Evolutionary conservation across 768 basidiomycete species (phyloP), one percentile per base, ranked within the genome.

Genomic region (Lentinula guzmanii): DNA sequence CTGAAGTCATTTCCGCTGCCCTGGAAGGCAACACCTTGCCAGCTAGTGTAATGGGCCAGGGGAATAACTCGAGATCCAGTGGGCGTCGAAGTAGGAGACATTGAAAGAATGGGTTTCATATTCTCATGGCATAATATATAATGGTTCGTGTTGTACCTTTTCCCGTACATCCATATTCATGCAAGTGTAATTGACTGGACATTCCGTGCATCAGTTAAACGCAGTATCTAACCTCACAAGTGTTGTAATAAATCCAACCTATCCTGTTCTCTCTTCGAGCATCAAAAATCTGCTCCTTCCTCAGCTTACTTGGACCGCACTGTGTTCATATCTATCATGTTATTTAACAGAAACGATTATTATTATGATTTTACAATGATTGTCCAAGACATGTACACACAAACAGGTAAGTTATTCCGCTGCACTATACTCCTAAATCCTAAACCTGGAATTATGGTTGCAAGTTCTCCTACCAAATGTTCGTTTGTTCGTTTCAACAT

Each of bases 1-100:
- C 94, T 37, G 95, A 97, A 66, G 83, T 96, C 61, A 94, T 97
- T 66, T 83, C 91, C 24, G 91, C 92, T 52, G 93, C 94, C 7
- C 74, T 97, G 66, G 95, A 94, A 73, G 89, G 89, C 7, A 80
- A 78, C 48, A 71, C 82, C 15, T 75, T 90, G 37, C 89, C 90
- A n/a, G 66, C 79, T 8, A 82, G 77, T 62, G 75, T 82, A 3
- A 76, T 89, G 41, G 84, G 85, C 6, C 82, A 82, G 65, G 76
- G 77, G 9, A 75, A 75, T 63, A 34, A 64, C n/a, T 75, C 77
- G 35, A 75, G 79, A 52, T 78, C 82, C 41, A 85, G 85, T 62
- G 78, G 89, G 70, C 83, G 83, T 62, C 79, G 86, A 61, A 79
- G 78, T 64, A 76, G 82, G 71, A 77, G 86, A 71, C 79, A 81